Evolutionary conservation across 2,329 filamentous ascomycete species (phyloP), one percentile per base, ranked within the genome.

Genomic region (Monosporascus sp.): DNA sequence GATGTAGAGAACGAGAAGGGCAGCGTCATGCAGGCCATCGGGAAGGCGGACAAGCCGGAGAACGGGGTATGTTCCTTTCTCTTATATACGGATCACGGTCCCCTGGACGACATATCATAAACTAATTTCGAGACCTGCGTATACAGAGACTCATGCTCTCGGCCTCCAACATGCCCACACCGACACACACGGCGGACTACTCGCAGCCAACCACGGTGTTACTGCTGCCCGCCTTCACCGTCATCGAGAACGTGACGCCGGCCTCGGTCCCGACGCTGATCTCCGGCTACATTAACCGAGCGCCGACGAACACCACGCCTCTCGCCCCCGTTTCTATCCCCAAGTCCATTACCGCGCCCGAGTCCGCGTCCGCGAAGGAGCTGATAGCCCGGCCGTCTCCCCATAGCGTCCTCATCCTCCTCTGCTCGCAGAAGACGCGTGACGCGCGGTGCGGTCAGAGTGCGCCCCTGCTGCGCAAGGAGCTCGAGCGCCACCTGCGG

Each of bases 361-460:
- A 62, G 60, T 66, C 73, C 2, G 63, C 68, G 3, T 61, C 64
- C 24, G 57, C 64, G 22, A 63, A 65, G 7, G 63, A 66, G 31
- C 64, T 77, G 34, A 66, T 65, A 1, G 71, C 85, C 20, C 82
- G 84, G 6, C 79, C 87, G 5, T 92, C 86, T 61, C 91, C 91
- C 3, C 93, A 97, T 76, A 81, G 83, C 56, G 91, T 87, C 59
- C 81, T 97, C 26, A 91, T 99, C 66, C 83, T 99, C 49, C 86
- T 99, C 66, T 99, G 94, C 77, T 96, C 90, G 46, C 94, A 97
- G 68, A 85, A 84, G 65, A 97, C 91, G n/a, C 88, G 94, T 57
- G 94, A 97, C 70, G 92, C 90, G 0, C 88, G 94, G 63, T 97
- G 94, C 69, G 94, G 93, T 0, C 92, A 97, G 75, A 94, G 88